Percentiles rank a stretch among this genome's conserved stretches.
These are phyloP conservation scores for Kurtzmaniella cleridarum DNA, from an alignment of 805 yeast genomes.

Conservation along the genomic window DNA sequence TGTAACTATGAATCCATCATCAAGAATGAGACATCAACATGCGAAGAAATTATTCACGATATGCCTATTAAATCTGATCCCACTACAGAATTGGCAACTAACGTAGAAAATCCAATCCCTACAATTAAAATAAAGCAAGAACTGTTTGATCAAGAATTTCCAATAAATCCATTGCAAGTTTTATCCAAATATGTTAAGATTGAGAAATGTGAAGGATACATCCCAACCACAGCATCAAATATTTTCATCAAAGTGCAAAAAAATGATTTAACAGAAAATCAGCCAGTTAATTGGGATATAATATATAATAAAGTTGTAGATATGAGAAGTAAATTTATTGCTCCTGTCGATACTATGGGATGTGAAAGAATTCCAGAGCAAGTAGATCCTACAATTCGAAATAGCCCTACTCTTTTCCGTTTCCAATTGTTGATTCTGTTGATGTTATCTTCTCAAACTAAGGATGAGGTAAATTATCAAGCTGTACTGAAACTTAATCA, in stretches of 20 bases:
- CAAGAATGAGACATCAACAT: no score
- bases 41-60: no score
- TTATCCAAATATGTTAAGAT: not conserved
- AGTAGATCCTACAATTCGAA: conserved; percentile 29
- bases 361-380: conserved; percentile 58
- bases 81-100: no score
- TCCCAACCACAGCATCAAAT: no score
- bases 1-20: no score
- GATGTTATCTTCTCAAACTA: conserved; percentile 89
- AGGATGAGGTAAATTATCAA: conserved; percentile 75
- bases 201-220: not conserved
- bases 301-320: conserved; percentile 56
- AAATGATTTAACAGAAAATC: not conserved
- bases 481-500: conserved; percentile 61
- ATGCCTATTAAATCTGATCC: no score
- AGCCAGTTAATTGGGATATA: conserved; percentile 45
- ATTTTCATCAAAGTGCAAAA: not conserved
- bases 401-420: conserved; percentile 40
- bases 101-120: not conserved
- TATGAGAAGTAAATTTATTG: conserved; percentile 60
- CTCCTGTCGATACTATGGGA: conserved; percentile 90
- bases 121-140: not conserved
- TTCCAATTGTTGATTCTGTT: conserved; percentile 74
- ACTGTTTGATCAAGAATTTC: not conserved
- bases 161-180: conserved; percentile 3